Evolutionary conservation across 495 filamentous ascomycete genomes (phyloP), one percentile per base, ranked within the genome.

Genomic region (Neurospora sp.): DNA sequence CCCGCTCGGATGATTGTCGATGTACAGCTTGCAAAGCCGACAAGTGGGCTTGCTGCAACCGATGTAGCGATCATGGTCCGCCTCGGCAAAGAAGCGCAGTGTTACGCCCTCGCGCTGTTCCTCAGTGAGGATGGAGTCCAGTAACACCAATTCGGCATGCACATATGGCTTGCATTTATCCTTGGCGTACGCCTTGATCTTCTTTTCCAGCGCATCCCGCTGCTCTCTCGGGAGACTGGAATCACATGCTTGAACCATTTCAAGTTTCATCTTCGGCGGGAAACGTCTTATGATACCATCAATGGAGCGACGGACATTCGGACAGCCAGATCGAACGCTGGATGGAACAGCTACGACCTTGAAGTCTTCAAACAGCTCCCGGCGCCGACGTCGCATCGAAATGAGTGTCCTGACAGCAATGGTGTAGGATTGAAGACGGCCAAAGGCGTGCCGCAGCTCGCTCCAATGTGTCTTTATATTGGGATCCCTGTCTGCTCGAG

Each of bases 31-130:
- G 70, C 83, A 84, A 10, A 83, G 79, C 3, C 74, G 76, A 46
- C 83, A 85, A 0, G 82, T 80, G 2, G 83, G 82, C 73, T 85
- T 85, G 76, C 80, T 82, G 71, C 72, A 72, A 40, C 82, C 82
- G 6, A 84, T 81, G 70, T 83, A 84, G 6, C 62, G 39, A 5
- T 78, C 81, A 27, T 78, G 79, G 1, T 71, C 41, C 14, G 71
- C 20, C 48, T 80, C 73, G 23, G 73, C 72, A 69, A 76, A 81
- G 75, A 81, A 84, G n/a, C 73, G 73, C 1, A 78, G 5, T 0
- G 72, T 37, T 1, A 71, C 73, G 12, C 73, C 72, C 4, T 59
- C 72, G 44, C 62, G 39, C 12, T 39, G 70, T 59, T 70, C 73
- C 16, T 62, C 66, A 40, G 39, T 23, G 16, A 83, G 75, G 18